Base-by-base conservation (phyloP, 2,329 filamentous ascomycete species). In the Colletotrichum karsti region DNA sequence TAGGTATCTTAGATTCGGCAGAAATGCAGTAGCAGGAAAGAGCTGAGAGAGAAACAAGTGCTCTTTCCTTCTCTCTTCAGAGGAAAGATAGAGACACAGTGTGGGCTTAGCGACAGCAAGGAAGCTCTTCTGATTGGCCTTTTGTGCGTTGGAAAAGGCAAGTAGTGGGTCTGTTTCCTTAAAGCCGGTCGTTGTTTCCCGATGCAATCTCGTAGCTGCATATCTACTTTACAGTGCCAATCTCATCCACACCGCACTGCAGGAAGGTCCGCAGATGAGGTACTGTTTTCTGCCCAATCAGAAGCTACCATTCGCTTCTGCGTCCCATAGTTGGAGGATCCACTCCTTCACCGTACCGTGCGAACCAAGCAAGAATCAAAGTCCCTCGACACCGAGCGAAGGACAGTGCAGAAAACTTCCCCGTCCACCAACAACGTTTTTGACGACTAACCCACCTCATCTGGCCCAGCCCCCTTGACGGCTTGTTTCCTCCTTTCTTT, bases 271-370 rank as follows among this genome's bases (percentile, higher is more conserved):
- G 48, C 35, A 42, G n/a, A 53, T 42, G 35, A 58, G 44, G 26
- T 53, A 54, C 10, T 22, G n/a, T 10, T 13, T 18, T 13, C 22
- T n/a, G 22, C n/a, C 65, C 65, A 67, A 59, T 67, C 7, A 50
- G 12, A 18, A 41, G 9, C 28, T 26, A 12, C 13, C 22, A 3
- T 33, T 51, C 35, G 8, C 7, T 50, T 12, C 37, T 57, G 28
- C 46, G 6, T 18, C 6, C 15, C 15, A 50, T 28, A 9, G 22
- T 26, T 35, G 42, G 24, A 6, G n/a, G 30, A 28, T 46, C 64
- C 64, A 63, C 64, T 67, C 46, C 10, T 35, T 28, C 53, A 67
- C 65, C 65, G 65, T 67, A 67, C 60, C 22, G 65, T 67, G 33
- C 30, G 44, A 64, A 53, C 18, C 22, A 51, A 44, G 28, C 18